Evolutionary conservation across 192 early-diverging fungal species (phyloP).

Genomic region (Coemansia aciculifera): DNA sequence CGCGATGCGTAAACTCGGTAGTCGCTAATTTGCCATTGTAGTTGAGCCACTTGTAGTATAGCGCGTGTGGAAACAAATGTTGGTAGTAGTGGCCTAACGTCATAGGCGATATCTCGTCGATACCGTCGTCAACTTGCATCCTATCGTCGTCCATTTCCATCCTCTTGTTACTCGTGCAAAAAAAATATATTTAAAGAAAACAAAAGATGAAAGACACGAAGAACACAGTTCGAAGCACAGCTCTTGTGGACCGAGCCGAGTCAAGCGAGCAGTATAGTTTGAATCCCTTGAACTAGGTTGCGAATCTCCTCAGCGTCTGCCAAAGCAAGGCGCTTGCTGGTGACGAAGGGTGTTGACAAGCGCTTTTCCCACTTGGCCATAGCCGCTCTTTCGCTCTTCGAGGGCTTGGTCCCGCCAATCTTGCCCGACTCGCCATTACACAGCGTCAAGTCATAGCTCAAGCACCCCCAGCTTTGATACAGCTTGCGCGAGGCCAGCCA

Average conservation of each 20-base stretch:
- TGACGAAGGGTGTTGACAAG: slow-evolving; percentile 21
- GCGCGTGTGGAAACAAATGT: slow-evolving; percentile 80
- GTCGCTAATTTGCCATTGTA: slow-evolving; percentile 58
- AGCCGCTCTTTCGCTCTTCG: slow-evolving; percentile 19
- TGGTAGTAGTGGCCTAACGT: slow-evolving; percentile 78
- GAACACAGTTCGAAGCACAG: neutral
- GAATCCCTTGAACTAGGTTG: slow-evolving; percentile 20
- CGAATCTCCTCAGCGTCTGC: slow-evolving; percentile 34
- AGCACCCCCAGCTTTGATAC: slow-evolving; percentile 38
- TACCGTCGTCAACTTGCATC: slow-evolving; percentile 30
- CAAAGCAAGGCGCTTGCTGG: slow-evolving; percentile 17
- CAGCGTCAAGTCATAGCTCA: slow-evolving; percentile 48
- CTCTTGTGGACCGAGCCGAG: neutral
- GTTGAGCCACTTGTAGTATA: slow-evolving; percentile 84
- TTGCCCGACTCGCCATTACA: slow-evolving; percentile 18
- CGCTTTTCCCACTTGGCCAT: slow-evolving; percentile 33
- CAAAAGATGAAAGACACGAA: neutral
- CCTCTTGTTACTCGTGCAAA: neutral
- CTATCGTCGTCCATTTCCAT: slow-evolving; percentile 4
- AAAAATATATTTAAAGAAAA: slow-evolving; percentile 8
- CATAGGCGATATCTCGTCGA: slow-evolving; percentile 38
- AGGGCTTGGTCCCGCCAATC: slow-evolving; percentile 19
- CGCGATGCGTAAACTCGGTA: slow-evolving; percentile 79
- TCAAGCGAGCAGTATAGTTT: slow-evolving; percentile 25
- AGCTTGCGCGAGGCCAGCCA: slow-evolving; percentile 43